These are phyloP conservation scores for Dendrobium catenatum DNA, from an alignment of 106 monocot genomes.

Conservation along the genomic window DNA sequence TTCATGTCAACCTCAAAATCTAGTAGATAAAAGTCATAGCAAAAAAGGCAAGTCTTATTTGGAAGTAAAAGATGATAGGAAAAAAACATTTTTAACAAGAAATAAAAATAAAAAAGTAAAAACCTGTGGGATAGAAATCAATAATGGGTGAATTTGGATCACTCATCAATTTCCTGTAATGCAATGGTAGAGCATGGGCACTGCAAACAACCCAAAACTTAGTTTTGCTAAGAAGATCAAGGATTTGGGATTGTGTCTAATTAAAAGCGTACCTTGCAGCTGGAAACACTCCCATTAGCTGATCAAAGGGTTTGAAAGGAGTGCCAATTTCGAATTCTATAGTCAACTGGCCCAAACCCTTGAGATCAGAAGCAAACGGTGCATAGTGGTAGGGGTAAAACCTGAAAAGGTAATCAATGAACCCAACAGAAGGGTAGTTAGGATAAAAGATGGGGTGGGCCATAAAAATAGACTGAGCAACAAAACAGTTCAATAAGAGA, in stretches of 20 bases:
- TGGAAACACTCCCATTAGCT: constrained; percentile 98
- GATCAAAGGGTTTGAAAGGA: constrained; percentile 90
- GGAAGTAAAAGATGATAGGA: neutral
- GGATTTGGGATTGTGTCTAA: neutral
- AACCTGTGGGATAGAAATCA: constrained; percentile 96
- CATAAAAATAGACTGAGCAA: too few relatives aligned
- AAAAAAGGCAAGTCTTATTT: constrained; percentile 4
- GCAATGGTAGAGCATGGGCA: constrained; percentile 84
- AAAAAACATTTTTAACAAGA: neutral
- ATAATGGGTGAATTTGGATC: constrained; percentile 78
- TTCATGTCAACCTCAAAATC: constrained; percentile 99
- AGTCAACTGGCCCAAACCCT: constrained; percentile 43
- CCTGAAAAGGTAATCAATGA: constrained; percentile 30
- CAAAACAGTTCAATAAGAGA: too few relatives aligned
- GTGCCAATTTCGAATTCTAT: constrained; percentile 69
- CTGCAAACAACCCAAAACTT: constrained; percentile 35
- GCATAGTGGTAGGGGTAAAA: constrained; percentile 99
- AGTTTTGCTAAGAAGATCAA: neutral
- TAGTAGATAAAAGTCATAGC: constrained; percentile 17
- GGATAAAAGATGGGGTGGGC: too few relatives aligned
- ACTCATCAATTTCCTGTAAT: constrained; percentile 77
- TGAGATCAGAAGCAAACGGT: constrained; percentile 95
- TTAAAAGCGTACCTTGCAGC: constrained; percentile 64
- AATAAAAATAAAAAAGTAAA: constrained; percentile 2
- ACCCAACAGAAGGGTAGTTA: neutral